A percentile compares a stretch with the other conserved stretches of the same genome.
These are phyloP conservation scores for Erodium chrysanthum DNA, from an alignment of 441 rosid genomes.

Conservation along the genomic window DNA sequence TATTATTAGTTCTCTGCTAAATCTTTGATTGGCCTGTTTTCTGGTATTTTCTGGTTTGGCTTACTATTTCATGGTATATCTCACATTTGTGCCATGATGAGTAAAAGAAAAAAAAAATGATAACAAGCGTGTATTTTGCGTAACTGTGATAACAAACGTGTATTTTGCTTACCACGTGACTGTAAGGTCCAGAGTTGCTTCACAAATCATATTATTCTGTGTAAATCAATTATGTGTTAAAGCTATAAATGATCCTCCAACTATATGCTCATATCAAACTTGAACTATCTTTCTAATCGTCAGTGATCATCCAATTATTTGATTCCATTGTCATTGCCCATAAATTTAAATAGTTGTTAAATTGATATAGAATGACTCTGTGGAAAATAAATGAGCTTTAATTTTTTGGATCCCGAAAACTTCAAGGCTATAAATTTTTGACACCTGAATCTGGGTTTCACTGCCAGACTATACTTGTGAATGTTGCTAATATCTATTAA, in stretches of 20 bases:
- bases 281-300: background rate
- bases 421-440: background rate
- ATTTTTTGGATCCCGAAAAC: background rate
- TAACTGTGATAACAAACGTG: background rate
- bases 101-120: no score
- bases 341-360: no score
- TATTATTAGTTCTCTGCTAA: background rate
- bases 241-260: background rate
- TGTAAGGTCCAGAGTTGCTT: background rate
- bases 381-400: background rate
- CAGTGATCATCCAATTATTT: background rate
- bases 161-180: background rate
- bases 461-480: background rate
- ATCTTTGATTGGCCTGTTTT: background rate
- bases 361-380: background rate
- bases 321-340: background rate
- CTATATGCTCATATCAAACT: background rate
- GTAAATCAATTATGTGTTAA: background rate
- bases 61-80: background rate
- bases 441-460: background rate
- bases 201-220: background rate
- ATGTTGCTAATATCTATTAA: background rate
- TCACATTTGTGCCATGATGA: background rate
- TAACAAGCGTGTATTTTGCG: background rate
- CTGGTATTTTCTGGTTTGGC: background rate